Base-by-base conservation (phyloP, 176 grass and related monocot species). In the Secale cereale region DNA sequence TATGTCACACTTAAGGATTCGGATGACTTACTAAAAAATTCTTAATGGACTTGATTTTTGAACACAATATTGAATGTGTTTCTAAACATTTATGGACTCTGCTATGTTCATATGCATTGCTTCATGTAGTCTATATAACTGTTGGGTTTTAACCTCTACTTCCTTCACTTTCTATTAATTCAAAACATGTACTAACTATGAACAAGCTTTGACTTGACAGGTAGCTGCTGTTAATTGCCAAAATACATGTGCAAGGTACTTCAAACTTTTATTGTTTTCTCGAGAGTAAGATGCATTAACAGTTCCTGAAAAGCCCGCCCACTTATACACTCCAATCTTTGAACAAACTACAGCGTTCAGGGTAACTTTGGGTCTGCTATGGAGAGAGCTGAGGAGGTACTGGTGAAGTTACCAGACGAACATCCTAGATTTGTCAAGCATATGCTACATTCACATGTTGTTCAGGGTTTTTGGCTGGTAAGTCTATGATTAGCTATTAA, bases 401-500 rank as follows among this genome's bases (percentile, higher is more conserved):
- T 65, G 19, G 56, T 59, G 3, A 82, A 90, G 73, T 78, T 90
- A 78, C 73, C 73, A 72, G 10, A 73, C 72, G 16, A 85, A 67
- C 59, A 82, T 78, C 88, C 79, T 82, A 86, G 79, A 56, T 86
- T 90, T 65, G 20, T 43, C 65, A 90, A 82, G 56, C 0, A 26
- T 56, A 90, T 90, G 88, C 65, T 78, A 43, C 79, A 65, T 45
- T 90, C 88, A 65, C 88, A 90, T 86, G 88, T 90, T 13, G 26
- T 86, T 66, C 43, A 35, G 4, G 83, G 88, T 33, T 90, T 89
- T 90, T 90, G 88, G 83, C 65, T 90, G 79, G 88, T 90, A 78
- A 73, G 78, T 72, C 40, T 61, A 57, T 64, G 40, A 41, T 19
- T 81, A 56, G 15, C 0, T 77, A 54, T 82, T 86, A 36, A 16